These are phyloP conservation scores for Talaromyces stipitatus DNA, from an alignment of 495 filamentous ascomycete genomes.

Conservation along the genomic window DNA sequence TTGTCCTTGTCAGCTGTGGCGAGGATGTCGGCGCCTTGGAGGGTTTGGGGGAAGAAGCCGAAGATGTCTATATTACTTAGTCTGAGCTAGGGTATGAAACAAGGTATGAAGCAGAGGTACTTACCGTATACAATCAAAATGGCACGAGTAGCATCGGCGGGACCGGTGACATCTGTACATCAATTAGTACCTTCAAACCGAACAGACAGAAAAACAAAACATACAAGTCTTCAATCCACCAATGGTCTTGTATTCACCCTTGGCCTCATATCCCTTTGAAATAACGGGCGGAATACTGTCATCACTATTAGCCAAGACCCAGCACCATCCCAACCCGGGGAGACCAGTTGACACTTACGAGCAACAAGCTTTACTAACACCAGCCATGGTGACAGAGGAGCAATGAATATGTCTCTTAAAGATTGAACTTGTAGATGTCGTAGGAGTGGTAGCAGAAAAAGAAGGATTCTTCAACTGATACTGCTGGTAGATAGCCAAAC, in stretches of 20 bases:
- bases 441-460: not conserved
- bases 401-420: conserved; percentile 9
- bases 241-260: conserved; percentile 54
- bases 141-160: conserved; percentile 41
- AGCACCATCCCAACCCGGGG: not conserved
- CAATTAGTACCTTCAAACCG: not conserved
- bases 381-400: conserved; percentile 29
- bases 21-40: conserved; percentile 53
- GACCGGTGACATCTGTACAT: conserved; percentile 44
- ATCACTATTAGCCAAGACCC: not conserved
- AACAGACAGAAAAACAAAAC: conserved; percentile 8
- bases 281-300: conserved; percentile 46
- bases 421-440: not conserved
- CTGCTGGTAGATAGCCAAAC: not conserved
- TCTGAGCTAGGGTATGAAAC: not conserved
- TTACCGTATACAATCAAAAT: conserved; percentile 46
- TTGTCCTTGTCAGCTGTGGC: conserved; percentile 35
- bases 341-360: conserved; percentile 22
- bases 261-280: conserved; percentile 48
- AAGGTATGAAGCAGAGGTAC: conserved; percentile 4
- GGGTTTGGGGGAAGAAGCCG: conserved; percentile 46
- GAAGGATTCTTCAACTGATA: not conserved
- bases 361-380: conserved; percentile 42
- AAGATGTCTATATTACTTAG: conserved; percentile 42
- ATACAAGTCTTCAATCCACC: conserved; percentile 57